Base-by-base conservation (phyloP, 371 early-diverging fungal genomes). In the Zopfochytrium polystomum region DNA sequence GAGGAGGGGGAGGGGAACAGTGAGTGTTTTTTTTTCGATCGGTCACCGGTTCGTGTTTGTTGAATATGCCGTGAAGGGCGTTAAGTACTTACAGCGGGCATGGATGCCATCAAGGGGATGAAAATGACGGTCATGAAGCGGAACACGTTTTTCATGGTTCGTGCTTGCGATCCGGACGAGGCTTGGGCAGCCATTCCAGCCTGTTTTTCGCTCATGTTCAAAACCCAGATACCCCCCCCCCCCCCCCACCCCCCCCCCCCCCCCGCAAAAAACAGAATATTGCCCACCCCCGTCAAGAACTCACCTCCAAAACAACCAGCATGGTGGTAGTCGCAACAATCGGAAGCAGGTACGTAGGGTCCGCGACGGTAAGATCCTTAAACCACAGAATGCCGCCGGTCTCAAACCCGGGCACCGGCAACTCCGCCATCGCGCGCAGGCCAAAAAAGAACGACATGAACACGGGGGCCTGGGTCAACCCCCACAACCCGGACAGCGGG, bases 371-470 rank as follows among this genome's bases (percentile, higher is more conserved):
- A 75, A 95, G 68, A 73, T 95, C 87, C 6, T 82, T 85, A 66
- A 95, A 87, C 93, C 95, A 97, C 22, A 65, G 62, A 4, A 84
- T 23, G 46, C 95, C 94, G 34, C 92, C 93, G 4, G 80, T 81
- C 50, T 67, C 52, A 67, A 94, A 82, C 27, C 90, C 88, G 20
- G 94, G 91, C 0, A 94, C 88, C 6, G 92, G 90, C 31, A 90
- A 63, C 18, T 81, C 80, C 18, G 90, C 84, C 91, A 97, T 89
- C 30, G 75, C 81, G 60, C 87, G 76, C 50, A 95, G 67, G 1
- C 90, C 95, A 67, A 92, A 75, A 66, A 95, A 97, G 79, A 94
- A 89, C 3, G 85, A 81, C 59, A 97, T 78, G 83, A 93, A 88
- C 34, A 95, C 80, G n/a, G 95, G 95, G 35, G 86, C 80, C 66